Evolutionary conservation across 257 asterid genomes (phyloP), one percentile per base, ranked within the genome.

Genomic region (Solanum paucissectum): DNA sequence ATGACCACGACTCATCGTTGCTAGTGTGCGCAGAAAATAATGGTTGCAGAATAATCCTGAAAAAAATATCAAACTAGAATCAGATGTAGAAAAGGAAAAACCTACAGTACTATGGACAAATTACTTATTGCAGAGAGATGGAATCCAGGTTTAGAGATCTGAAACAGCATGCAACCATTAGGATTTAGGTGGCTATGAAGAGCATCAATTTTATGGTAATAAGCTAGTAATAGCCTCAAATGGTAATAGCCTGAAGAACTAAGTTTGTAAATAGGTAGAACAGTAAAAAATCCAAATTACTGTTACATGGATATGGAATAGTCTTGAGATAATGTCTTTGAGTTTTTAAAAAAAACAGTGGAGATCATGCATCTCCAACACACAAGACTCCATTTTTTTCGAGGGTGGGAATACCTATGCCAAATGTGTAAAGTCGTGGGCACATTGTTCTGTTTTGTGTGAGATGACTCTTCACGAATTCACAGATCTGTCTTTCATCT

Each of bases 21-120:
- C 98, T 89, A 97, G 98, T 97, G 91, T 93, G 88, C 92, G 94
- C 58, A 97, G 99, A 90, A 97, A 97, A 90, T 97, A 95, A 89
- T 97, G 98, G 88, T 97, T 97, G 86, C 99, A 97, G 88, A 92
- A 97, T 76, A 90, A 89, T 88, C 99, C 99, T 96, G 85, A 49
- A 74, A 86, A 27, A 2, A n/a, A 36, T 32, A 29, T 33, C 58
- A 74, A 86, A 29, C 34, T 5, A 32, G 44, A 82, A 82, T 52
- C 32, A 82, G 71, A 82, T 49, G 4, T 46, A 49, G 71, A 52
- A 49, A 49, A 55, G 20, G 20, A 21, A 32, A 46, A 44, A 46
- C 36, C 68, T 81, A 49, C 7, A 18, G 86, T 33, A 49, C 44
- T 29, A 82, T 49, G 21, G 20, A 52, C 4, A 52, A 32, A 49